Evolutionary conservation across 2,329 filamentous ascomycete genomes (phyloP).

Genomic region (Alternaria burnsii): DNA sequence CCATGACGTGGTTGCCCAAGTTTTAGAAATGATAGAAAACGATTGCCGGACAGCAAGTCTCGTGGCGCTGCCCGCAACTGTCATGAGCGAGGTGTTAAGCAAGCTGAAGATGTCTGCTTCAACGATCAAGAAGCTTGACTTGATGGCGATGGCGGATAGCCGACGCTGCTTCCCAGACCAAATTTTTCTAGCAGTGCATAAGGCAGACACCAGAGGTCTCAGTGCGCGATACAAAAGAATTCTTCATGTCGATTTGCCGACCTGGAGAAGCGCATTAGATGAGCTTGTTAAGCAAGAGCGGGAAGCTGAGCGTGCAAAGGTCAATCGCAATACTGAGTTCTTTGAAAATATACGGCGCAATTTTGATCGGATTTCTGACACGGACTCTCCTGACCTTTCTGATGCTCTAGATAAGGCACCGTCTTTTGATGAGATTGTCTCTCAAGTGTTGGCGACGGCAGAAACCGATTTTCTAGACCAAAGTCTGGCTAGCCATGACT

Average conservation of each 20-base stretch:
- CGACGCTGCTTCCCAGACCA: not conserved
- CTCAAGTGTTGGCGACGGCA: not conserved
- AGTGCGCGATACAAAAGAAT: not conserved
- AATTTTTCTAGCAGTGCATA: not conserved
- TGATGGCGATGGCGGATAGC: not conserved
- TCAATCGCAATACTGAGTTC: not conserved
- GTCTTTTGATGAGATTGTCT: not conserved
- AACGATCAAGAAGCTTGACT: not conserved
- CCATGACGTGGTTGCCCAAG: not conserved
- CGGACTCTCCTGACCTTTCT: not conserved
- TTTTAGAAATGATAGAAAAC: not conserved
- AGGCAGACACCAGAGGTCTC: not conserved
- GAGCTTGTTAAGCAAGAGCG: not conserved
- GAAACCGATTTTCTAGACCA: not conserved
- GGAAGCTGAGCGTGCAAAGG: not conserved
- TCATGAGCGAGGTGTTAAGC: not conserved
- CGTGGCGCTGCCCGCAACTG: not conserved
- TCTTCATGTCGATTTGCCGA: not conserved
- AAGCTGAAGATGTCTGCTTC: not conserved
- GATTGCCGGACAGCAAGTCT: not conserved
- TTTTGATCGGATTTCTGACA: not conserved
- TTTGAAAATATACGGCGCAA: not conserved
- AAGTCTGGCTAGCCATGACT: not conserved
- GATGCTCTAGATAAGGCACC: not conserved
- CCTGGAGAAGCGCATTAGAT: not conserved